These are phyloP conservation scores for Nasturtium officinale DNA, from an alignment of 345 rosid genomes.

Conservation along the genomic window DNA sequence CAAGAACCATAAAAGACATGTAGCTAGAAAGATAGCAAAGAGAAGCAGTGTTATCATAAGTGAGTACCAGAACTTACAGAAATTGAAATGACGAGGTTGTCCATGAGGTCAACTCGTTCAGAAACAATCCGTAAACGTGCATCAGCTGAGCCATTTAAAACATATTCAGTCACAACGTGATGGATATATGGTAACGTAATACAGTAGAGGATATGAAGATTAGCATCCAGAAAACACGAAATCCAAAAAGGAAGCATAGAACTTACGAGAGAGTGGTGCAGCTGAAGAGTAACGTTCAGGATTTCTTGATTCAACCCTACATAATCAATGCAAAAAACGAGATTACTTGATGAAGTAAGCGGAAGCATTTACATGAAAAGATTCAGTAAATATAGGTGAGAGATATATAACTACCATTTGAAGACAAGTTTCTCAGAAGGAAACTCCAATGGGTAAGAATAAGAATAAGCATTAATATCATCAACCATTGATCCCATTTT, in stretches of 20 bases:
- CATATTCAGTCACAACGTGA: constrained; percentile 17
- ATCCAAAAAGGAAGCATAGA: constrained; percentile 2
- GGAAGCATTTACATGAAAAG: constrained; percentile 8
- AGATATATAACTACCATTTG: constrained; percentile 64
- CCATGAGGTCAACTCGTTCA: constrained; percentile 82
- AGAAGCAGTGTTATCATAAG: constrained; percentile 8
- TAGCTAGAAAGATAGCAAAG: constrained; percentile 16
- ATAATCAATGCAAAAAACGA: constrained; percentile 28
- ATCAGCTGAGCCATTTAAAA: constrained; percentile 63
- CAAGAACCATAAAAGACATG: constrained; percentile 45
- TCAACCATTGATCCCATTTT: constrained; percentile 67
- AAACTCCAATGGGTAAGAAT: constrained; percentile 64
- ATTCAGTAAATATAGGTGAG: not conserved
- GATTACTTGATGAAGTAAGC: not conserved
- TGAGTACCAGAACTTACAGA: constrained; percentile 51
- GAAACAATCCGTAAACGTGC: constrained; percentile 90
- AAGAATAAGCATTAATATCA: constrained; percentile 82
- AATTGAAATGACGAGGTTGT: constrained; percentile 83
- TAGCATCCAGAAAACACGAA: constrained; percentile 2
- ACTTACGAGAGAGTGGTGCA: constrained; percentile 91
- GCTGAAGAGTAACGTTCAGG: constrained; percentile 98
- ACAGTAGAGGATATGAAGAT: not conserved
- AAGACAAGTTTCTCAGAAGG: constrained; percentile 71
- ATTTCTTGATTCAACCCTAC: constrained; percentile 94
- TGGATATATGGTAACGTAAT: not conserved